Evolutionary conservation across 495 filamentous ascomycete species (phyloP).

Genomic region (Friedmanniomyces simplex): DNA sequence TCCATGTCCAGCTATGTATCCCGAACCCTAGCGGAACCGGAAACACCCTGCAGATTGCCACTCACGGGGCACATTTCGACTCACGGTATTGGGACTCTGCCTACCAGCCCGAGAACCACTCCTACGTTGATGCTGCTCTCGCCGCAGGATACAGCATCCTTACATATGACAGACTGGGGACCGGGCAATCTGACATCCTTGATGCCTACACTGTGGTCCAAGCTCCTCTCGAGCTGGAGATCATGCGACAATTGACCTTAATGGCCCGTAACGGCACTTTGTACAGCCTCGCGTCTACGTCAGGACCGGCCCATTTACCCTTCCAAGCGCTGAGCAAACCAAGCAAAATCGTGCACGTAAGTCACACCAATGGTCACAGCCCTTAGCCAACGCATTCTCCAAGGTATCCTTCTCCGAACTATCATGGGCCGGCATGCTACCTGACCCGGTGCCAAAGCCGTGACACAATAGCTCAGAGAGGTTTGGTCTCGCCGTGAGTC

Average conservation of each 20-base stretch:
- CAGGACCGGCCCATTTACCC: background rate
- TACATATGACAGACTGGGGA: conserved; percentile 18
- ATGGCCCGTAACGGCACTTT: conserved; percentile 17
- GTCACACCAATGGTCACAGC: too few species aligned
- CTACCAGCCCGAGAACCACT: conserved; percentile 3
- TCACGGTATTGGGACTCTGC: conserved; percentile 16
- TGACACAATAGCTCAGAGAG: too few species aligned
- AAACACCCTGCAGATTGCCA: conserved; percentile 12
- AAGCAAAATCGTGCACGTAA: conserved; percentile 11
- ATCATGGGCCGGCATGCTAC: too few species aligned
- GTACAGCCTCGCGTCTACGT: background rate
- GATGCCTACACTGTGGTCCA: conserved; percentile 17
- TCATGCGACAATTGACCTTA: conserved; percentile 13
- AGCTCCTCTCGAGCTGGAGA: conserved; percentile 17
- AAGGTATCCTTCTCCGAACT: too few species aligned
- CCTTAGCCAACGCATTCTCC: too few species aligned
- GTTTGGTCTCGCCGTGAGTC: too few species aligned
- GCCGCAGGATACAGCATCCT: conserved; percentile 17
- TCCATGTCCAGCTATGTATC: conserved; percentile 15
- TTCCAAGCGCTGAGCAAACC: background rate
- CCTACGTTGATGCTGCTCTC: conserved; percentile 6
- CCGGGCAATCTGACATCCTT: conserved; percentile 8
- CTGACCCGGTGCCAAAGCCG: too few species aligned
- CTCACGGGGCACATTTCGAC: conserved; percentile 17
- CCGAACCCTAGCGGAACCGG: background rate